Conservation (phyloP, 192 early-diverging fungal species). For the Coemansia sp. region DNA sequence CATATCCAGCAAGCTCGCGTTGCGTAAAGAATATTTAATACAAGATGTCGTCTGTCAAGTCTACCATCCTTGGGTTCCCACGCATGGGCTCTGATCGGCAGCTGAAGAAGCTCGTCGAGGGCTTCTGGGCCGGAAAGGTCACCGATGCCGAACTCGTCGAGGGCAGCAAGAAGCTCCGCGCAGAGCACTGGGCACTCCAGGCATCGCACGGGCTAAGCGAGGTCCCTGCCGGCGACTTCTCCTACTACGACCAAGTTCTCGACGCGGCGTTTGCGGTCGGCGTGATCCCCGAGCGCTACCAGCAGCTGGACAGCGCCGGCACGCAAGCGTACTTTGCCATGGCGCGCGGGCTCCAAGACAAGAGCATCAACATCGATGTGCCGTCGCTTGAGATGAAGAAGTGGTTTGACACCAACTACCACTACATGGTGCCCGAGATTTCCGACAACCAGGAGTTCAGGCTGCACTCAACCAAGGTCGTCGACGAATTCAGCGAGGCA, state of each 20-base stretch:
- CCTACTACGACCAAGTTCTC: conserved; percentile 93
- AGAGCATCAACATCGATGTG: conserved; percentile 78
- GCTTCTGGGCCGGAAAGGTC: conserved; percentile 90
- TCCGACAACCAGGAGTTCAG: conserved; percentile 73
- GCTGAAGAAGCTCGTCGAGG: conserved; percentile 94
- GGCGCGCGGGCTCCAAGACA: conserved; percentile 90
- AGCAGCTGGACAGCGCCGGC: conserved; percentile 63
- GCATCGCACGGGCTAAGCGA: conserved; percentile 71
- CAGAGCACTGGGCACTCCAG: conserved; percentile 79
- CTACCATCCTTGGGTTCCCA: conserved; percentile 78
- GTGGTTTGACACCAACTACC: conserved; percentile 99
- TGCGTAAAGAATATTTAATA: neutral
- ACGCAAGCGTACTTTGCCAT: conserved; percentile 96
- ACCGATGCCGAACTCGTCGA: conserved; percentile 67
- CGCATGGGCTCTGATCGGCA: conserved; percentile 94
- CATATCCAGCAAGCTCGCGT: conserved; percentile 36
- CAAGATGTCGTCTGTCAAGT: conserved; percentile 49
- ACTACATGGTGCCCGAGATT: conserved; percentile 91
- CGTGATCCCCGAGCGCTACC: conserved; percentile 71
- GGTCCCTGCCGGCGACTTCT: conserved; percentile 94
- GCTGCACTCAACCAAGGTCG: conserved; percentile 67
- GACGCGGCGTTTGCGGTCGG: conserved; percentile 67
- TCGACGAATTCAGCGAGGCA: conserved; percentile 90
- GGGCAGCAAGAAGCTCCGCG: conserved; percentile 70
- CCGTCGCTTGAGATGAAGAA: conserved; percentile 99